Evolutionary conservation across 208 protist genomes (phyloP).

Genomic region (Tritrichomonas musculus): DNA sequence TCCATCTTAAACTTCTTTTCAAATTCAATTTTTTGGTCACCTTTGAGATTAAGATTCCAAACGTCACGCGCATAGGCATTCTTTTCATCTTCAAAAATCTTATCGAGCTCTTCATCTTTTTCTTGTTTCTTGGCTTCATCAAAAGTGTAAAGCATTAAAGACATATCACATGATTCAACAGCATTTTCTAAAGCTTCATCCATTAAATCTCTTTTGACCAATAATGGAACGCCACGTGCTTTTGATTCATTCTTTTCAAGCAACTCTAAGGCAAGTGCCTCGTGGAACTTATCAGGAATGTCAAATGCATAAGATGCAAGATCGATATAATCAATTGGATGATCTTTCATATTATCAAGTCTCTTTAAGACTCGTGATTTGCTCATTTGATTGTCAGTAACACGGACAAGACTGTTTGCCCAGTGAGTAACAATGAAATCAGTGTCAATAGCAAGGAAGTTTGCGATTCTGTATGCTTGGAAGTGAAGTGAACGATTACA

Average conservation of each 20-base stretch:
- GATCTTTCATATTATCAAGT: not conserved
- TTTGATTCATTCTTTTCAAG: not conserved
- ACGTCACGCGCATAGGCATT: no score
- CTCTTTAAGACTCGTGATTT: no score
- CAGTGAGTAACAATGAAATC: not conserved
- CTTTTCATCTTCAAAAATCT: not conserved
- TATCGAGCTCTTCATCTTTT: not conserved
- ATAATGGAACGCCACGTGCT: not conserved
- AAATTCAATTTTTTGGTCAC: not conserved
- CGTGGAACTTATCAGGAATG: not conserved
- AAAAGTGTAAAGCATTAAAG: not conserved
- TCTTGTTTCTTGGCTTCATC: not conserved
- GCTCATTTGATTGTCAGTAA: not conserved
- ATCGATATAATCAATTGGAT: slow-evolving; percentile 13
- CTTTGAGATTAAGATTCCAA: not conserved
- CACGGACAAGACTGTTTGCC: not conserved
- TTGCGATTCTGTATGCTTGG: slow-evolving; percentile 2
- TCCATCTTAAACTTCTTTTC: no score
- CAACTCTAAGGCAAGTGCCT: not conserved
- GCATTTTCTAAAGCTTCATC: not conserved
- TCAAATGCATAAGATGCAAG: not conserved
- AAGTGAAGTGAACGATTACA: not conserved
- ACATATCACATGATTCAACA: not conserved
- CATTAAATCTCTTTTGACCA: not conserved
- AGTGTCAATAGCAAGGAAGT: not conserved